Percentiles rank a stretch among this genome's conserved stretches.
Conservation (phyloP, 129 eudicot genomes). For the Flaveria ramosissima region DNA sequence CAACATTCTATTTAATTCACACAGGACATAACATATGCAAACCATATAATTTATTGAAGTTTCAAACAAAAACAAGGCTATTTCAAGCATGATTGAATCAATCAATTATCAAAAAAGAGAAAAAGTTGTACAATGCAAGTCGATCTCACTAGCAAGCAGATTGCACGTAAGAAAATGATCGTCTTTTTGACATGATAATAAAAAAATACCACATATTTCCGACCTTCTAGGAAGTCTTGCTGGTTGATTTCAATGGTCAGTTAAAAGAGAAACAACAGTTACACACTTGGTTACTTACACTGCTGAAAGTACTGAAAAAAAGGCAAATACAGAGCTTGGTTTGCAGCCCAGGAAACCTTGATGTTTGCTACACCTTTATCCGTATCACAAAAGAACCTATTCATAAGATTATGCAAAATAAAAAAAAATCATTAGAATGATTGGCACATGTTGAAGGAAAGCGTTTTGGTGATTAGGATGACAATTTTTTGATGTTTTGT, state of each 20-base stretch:
- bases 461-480: constrained; percentile 11
- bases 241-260: neutral
- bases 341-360: constrained; percentile 12
- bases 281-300: constrained; percentile 37
- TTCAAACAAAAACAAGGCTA: neutral
- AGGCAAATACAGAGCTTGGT: constrained; percentile 1
- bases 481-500: neutral
- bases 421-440: neutral
- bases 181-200: constrained; percentile 21
- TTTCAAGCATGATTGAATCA: constrained; percentile 14
- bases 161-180: constrained; percentile 7
- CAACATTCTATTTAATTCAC: neutral
- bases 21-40: neutral
- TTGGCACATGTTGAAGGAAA: neutral
- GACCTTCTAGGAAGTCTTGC: constrained; percentile 19
- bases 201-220: constrained; percentile 2
- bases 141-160: constrained; percentile 13
- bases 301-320: constrained; percentile 3
- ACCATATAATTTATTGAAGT: neutral
- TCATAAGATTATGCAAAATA: constrained; percentile 11
- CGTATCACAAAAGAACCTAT: constrained; percentile 73
- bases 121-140: constrained; percentile 2
- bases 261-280: constrained; percentile 22
- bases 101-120: neutral
- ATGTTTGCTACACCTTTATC: constrained; percentile 50